A percentile compares a stretch with the other conserved stretches of the same genome.
Conservation (phyloP, 306 rosid genomes). For the Luffa aegyptiaca region DNA sequence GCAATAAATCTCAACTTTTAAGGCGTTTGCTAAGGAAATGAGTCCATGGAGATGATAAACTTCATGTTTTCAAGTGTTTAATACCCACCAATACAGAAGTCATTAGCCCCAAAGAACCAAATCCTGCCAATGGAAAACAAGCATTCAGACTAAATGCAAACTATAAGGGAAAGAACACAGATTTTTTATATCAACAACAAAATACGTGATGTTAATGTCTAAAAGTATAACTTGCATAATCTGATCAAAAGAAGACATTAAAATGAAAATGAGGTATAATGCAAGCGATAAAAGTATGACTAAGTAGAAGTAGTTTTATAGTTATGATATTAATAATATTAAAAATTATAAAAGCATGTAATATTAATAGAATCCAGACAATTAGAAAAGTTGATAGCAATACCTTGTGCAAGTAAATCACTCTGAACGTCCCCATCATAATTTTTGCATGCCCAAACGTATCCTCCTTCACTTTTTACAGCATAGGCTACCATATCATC, state of each 20-base stretch:
- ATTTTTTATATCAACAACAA: not conserved
- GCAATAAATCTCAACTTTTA: slow-evolving; percentile 20
- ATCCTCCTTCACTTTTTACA: slow-evolving; percentile 93
- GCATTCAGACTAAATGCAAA: slow-evolving; percentile 16
- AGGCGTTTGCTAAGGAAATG: not conserved
- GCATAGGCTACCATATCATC: slow-evolving; percentile 99
- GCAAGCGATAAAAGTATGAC: not conserved
- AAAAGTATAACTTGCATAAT: not conserved
- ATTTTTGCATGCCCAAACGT: slow-evolving; percentile 99
- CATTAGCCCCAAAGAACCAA: slow-evolving; percentile 98
- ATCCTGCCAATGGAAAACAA: slow-evolving; percentile 49
- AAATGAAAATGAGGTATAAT: not conserved
- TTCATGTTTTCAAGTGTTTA: not conserved
- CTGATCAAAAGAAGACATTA: not conserved
- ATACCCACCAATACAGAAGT: slow-evolving; percentile 77
- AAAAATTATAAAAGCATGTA: not conserved
- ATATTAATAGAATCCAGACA: not conserved
- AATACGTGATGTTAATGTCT: not conserved
- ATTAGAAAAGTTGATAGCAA: not conserved
- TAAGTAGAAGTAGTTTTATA: not conserved
- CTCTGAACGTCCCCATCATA: slow-evolving; percentile 97
- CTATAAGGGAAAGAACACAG: not conserved
- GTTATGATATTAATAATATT: not conserved
- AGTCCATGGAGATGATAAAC: slow-evolving; percentile 3
- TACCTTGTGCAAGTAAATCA: slow-evolving; percentile 99